Base-by-base conservation (phyloP, 2,329 filamentous ascomycete genomes). In the Calonectria montana region DNA sequence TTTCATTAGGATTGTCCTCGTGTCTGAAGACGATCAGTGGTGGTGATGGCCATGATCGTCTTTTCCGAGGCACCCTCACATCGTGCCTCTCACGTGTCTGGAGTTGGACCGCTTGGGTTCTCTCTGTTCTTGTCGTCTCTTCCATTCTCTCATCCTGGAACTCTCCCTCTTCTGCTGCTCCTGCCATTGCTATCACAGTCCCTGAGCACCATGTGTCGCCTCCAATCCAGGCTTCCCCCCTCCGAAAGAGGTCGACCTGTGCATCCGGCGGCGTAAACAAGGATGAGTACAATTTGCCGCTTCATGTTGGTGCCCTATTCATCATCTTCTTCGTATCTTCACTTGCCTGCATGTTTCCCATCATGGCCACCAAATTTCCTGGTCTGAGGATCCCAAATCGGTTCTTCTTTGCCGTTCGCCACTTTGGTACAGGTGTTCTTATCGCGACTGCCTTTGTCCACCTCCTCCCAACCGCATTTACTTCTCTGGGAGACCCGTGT, bases 391-490 rank as follows among this genome's bases (percentile, higher is more conserved):
- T 92, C 63, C 90, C 90, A 1, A 81, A 84, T 23, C 82, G 81
- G 59, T 87, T 91, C 81, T 88, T 91, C 82, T 90, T 91, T 79
- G 81, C 85, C 64, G 87, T 90, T 61, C 87, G 89, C 73, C 92
- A 94, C 85, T 94, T 94, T 76, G 93, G 94, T 76, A 96, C 94
- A 10, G 94, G 94, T 70, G 94, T 97, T 23, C 87, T 90, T 37
- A 88, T 91, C 53, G 90, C 94, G 29, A 96, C 94, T 1, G 94
- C 94, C 65, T 96, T 97, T 78, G 93, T 96, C 35, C 94, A 96
- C 84, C 85, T 93, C 37, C 88, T 93, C 10, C 91, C 90, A 53
- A 93, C 90, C 2, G 91, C 92, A 6, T 94, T 94, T 75, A 80
- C 86, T 65, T 91, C 90, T 9, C 86, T 93, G 13, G 91, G 87